These are phyloP conservation scores for Fusarium sp. DNA, from an alignment of 2,329 filamentous ascomycete species.

Conservation along the genomic window DNA sequence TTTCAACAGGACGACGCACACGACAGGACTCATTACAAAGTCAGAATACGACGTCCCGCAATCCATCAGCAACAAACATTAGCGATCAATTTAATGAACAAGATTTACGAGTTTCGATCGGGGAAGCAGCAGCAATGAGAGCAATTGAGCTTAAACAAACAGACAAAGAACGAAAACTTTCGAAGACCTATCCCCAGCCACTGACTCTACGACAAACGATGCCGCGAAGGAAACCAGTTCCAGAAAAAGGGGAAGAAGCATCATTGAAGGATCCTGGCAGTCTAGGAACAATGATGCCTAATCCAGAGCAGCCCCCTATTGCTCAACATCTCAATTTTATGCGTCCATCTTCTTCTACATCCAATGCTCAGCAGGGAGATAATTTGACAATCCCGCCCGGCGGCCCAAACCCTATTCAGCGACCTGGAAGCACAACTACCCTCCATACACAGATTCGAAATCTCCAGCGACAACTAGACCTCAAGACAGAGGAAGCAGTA, in stretches of 20 bases:
- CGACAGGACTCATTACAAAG: slow-evolving; percentile 12
- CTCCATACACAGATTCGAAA: slow-evolving; percentile 63
- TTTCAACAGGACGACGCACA: slow-evolving; percentile 18
- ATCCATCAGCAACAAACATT: slow-evolving; percentile 1
- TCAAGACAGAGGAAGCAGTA: slow-evolving; percentile 59
- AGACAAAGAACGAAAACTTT: neutral
- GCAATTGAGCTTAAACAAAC: slow-evolving; percentile 30
- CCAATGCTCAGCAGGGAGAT: slow-evolving; percentile 27
- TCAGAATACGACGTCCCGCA: slow-evolving; percentile 8
- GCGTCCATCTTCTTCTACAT: slow-evolving; percentile 51
- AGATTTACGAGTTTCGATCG: slow-evolving; percentile 27
- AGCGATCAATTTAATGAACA: neutral
- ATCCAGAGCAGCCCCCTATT: slow-evolving; percentile 53
- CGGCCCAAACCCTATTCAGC: slow-evolving; percentile 32
- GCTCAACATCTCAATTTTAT: slow-evolving; percentile 54
- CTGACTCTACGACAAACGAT: slow-evolving; percentile 9
- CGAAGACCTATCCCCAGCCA: neutral
- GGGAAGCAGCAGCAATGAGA: slow-evolving; percentile 35
- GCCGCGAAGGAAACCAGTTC: slow-evolving; percentile 23
- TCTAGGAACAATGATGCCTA: slow-evolving; percentile 55
- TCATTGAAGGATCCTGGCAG: slow-evolving; percentile 44
- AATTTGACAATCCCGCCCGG: neutral
- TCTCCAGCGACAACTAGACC: slow-evolving; percentile 61
- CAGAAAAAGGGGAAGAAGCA: slow-evolving; percentile 2
- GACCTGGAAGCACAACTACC: slow-evolving; percentile 48